Evolutionary conservation across 805 yeast genomes (phyloP).

Genomic region (Kluyveromyces aestuarii): DNA sequence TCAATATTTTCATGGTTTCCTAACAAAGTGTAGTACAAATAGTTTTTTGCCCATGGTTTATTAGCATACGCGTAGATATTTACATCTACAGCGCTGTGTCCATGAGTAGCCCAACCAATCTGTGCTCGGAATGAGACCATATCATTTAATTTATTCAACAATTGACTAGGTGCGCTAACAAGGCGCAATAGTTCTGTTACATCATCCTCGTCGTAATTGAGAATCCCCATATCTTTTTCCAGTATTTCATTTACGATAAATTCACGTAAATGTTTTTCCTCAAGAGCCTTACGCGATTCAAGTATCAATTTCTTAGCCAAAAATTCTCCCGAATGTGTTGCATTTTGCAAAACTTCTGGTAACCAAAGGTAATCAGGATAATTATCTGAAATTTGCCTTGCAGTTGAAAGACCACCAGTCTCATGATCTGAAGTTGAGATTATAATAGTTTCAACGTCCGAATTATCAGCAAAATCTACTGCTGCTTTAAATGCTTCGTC

Average conservation of each 20-base stretch:
- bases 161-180: conserved; percentile 19
- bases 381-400: conserved; percentile 56
- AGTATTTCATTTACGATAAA: conserved; percentile 49
- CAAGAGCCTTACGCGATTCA: conserved; percentile 21
- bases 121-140: conserved; percentile 76
- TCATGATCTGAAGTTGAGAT: conserved; percentile 90
- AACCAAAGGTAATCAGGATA: conserved; percentile 88
- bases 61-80: conserved; percentile 79
- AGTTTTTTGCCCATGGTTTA: conserved; percentile 34
- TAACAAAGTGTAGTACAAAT: conserved; percentile 39
- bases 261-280: conserved; percentile 20
- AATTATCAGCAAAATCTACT: conserved; percentile 52
- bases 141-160: conserved; percentile 46
- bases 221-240: conserved; percentile 57
- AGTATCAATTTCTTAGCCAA: conserved; percentile 39
- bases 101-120: conserved; percentile 95
- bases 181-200: conserved; percentile 33
- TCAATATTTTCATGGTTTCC: conserved; percentile 88
- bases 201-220: conserved; percentile 48
- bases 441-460: conserved; percentile 69
- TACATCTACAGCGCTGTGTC: conserved; percentile 93
- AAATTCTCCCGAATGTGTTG: conserved; percentile 71
- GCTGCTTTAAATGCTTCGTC: conserved; percentile 76
- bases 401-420: conserved; percentile 88
- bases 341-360: conserved; percentile 65